Conservation (phyloP, 768 basidiomycete genomes). For the Xanthoconium purpureum region DNA sequence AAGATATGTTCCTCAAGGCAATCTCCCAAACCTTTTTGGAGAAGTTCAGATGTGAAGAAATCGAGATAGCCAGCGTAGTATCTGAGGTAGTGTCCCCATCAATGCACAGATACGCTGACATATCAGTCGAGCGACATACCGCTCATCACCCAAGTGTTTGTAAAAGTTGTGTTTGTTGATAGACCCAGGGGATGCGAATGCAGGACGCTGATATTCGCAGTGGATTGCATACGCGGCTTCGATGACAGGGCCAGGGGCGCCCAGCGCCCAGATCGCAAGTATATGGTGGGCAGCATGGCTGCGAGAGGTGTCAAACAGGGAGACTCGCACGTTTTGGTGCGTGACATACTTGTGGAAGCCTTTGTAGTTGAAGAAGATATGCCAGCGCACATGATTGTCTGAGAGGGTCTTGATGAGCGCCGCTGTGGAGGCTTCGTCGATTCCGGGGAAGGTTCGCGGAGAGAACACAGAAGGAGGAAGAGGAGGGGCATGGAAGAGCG, state of each 20-base stretch:
- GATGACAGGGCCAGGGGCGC: slow-evolving; percentile 44
- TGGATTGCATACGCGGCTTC: slow-evolving; percentile 43
- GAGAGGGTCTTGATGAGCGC: slow-evolving; percentile 40
- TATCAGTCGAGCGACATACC: slow-evolving; percentile 34
- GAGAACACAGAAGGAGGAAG: slow-evolving; percentile 31
- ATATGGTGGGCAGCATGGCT: slow-evolving; percentile 59
- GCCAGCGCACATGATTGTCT: slow-evolving; percentile 51
- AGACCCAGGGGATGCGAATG: slow-evolving; percentile 26
- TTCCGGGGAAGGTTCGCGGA: slow-evolving; percentile 36
- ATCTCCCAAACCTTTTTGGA: slow-evolving; percentile 39
- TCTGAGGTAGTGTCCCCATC: slow-evolving; percentile 29
- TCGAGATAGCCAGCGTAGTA: slow-evolving; percentile 57
- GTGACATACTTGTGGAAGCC: slow-evolving; percentile 32
- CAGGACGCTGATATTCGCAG: slow-evolving; percentile 36
- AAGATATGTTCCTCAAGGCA: slow-evolving; percentile 60
- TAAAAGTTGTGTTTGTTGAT: slow-evolving; percentile 42
- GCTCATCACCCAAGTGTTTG: slow-evolving; percentile 55
- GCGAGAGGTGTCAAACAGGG: slow-evolving; percentile 14
- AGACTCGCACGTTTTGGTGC: slow-evolving; percentile 3
- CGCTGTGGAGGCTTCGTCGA: slow-evolving; percentile 37
- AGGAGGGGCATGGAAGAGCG: slow-evolving; percentile 23
- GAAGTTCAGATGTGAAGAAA: slow-evolving; percentile 48
- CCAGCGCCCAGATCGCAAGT: slow-evolving; percentile 59
- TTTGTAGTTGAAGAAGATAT: slow-evolving; percentile 50
- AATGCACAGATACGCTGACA: not conserved